Evolutionary conservation across 352 stramenopile species (phyloP), one percentile per base, ranked within the genome.

Genomic region (Phytopythium boreale): DNA sequence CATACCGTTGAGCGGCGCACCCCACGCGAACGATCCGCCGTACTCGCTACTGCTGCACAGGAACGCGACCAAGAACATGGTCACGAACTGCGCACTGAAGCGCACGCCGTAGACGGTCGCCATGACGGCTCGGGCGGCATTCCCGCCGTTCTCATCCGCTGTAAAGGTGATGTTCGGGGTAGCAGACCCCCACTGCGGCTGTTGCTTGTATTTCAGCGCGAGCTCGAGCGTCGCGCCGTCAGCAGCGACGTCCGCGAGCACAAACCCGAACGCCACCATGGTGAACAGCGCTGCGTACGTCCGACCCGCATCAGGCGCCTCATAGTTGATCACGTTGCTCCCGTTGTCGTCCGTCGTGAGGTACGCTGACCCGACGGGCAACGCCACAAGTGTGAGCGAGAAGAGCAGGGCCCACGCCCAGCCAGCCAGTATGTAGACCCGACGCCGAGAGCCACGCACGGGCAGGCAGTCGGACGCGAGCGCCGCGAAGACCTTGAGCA

Each of bases 271-370:
- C 14, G 71, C 69, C n/a, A 70, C 66, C 26, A 88, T 61, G 41
- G 79, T 75, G 63, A 90, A 78, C 31, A 88, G 63, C 22, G 56
- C 78, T 7, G 84, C 74, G 61, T 88, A 88, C 50, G 72, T 84
- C 19, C 63, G 57, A 15, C 79, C 74, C 27, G 70, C 67, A 0
- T 70, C 50, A 1, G 72, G 60, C 6, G 78, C 75, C n/a, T 73
- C 55, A 19, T 49, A 67, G 44, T 88, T 85, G 19, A 63, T 69
- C 34, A 84, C 77, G 17, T 39, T 61, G 59, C 61, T 62, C 22
- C 76, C 37, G 4, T 51, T 24, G 9, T 41, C 44, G 31, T 59
- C 24, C 34, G 53, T 47, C 34, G 64, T 72, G 9, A 82, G 57
- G 34, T 86, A 92, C 11, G 83, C 70, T 2, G 60, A 71, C 34